Percentiles rank a stretch among this genome's conserved stretches.
phyloP scores from a whole-genome alignment of 2,329 filamentous ascomycete genomes.

The Botrytis fragariae region DNA sequence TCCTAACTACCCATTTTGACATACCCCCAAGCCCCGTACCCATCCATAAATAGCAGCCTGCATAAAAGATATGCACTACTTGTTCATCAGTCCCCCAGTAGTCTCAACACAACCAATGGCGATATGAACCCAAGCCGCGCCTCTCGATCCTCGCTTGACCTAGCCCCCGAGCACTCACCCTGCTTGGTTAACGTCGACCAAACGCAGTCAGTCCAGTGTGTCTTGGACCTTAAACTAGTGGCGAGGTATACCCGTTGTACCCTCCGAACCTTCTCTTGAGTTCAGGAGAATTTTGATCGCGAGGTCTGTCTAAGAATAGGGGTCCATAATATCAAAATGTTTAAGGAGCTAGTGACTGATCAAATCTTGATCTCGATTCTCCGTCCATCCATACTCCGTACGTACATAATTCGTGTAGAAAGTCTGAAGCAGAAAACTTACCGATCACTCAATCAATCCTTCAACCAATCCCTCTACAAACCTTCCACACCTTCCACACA shows the following conservation, averaged over 20 bases:
- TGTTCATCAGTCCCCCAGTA: background rate
- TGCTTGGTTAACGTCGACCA: background rate
- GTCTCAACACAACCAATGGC: background rate
- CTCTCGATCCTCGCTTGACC: background rate
- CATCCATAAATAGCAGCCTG: conserved; percentile 2
- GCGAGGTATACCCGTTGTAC: background rate
- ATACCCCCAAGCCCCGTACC: background rate
- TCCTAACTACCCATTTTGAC: background rate
- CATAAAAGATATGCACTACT: conserved; percentile 3
- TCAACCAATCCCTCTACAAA: background rate
- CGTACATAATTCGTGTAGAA: too few relatives aligned
- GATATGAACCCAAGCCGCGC: background rate
- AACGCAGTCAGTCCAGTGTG: background rate
- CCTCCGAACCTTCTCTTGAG: background rate
- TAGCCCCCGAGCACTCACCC: background rate
- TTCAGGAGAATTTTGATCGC: background rate
- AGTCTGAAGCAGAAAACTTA: background rate
- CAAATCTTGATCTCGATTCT: background rate
- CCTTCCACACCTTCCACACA: background rate
- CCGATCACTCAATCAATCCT: background rate
- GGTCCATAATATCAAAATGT: background rate
- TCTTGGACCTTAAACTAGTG: background rate
- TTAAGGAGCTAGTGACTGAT: background rate
- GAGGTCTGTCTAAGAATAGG: background rate
- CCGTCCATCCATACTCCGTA: background rate